A percentile compares a stretch with the other conserved stretches of the same genome.
Conservation (phyloP, 2,329 filamentous ascomycete species). For the Coniochaeta sp. region DNA sequence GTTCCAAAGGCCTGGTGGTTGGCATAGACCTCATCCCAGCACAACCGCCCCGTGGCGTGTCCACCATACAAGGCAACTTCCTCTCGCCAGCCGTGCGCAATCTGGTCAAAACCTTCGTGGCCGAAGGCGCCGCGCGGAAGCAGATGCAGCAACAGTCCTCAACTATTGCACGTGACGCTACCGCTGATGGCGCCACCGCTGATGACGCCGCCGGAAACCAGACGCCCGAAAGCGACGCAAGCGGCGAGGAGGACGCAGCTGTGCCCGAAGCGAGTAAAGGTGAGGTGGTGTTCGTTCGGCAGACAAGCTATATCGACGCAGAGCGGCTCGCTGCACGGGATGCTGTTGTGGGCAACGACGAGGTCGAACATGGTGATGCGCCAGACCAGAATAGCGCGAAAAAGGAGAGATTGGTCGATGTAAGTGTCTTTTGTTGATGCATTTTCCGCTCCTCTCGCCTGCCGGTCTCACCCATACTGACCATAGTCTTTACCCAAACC, state of each 20-base stretch:
- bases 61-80: constrained; percentile 92
- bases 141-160: constrained; percentile 9
- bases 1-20: constrained; percentile 70
- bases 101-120: constrained; percentile 70
- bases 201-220: no score
- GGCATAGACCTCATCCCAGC: constrained; percentile 94
- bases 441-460: not conserved
- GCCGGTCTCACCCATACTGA: not conserved
- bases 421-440: constrained; percentile 23
- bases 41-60: constrained; percentile 84
- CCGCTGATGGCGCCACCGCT: no score
- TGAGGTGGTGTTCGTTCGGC: constrained; percentile 25
- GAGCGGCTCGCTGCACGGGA: constrained; percentile 36
- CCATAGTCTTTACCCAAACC: not conserved
- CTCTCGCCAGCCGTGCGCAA: constrained; percentile 66
- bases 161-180: constrained; percentile 4
- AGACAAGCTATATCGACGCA: constrained; percentile 58
- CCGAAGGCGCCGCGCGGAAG: constrained; percentile 47
- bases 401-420: constrained; percentile 62
- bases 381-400: constrained; percentile 9
- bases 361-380: constrained; percentile 25
- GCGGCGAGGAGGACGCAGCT: constrained; percentile 6
- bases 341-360: constrained; percentile 17
- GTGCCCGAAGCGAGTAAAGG: constrained; percentile 10
- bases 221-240: not conserved